Evolutionary conservation across 257 asterid species (phyloP), one percentile per base, ranked within the genome.

Genomic region (Plantago elongata): DNA sequence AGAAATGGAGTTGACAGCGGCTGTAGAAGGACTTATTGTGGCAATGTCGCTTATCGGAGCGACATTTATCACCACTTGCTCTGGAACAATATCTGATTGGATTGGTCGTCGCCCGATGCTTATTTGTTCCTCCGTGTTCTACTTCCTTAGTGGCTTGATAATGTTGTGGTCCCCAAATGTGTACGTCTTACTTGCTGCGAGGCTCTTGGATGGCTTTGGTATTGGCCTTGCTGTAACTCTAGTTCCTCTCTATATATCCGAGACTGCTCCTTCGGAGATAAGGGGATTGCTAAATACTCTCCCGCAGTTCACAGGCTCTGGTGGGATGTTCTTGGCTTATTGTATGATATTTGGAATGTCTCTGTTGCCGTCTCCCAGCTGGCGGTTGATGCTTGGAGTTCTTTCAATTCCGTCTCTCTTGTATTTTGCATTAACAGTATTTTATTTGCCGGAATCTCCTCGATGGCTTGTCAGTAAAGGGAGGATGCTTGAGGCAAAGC

Each of bases 391-490:
- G 94, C 83, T 87, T 1, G 96, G 96, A 61, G 84, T 87, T 74
- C 89, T 87, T 68, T 87, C 83, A 3, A 51, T 84, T 66, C 96
- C 96, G n/a, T 85, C 96, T 52, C 72, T 83, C 48, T 58, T 83
- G 9, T 87, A 75, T 65, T 87, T 87, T 67, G 77, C 59, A 5
- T 70, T 87, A 51, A 73, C 68, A 2, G 84, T 87, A 1, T 57
- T 87, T 60, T 87, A 71, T 74, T 74, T 87, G 58, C 96, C 96
- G 11, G 96, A 87, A 68, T 84, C 96, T 74, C 94, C 96, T 66
- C 81, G 94, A 18, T 87, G 96, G 96, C 84, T 87, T 3, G 96
- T 87, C 5, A 87, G 94, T 62, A 81, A 87, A 83, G 96, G 96
- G 66, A 82, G 65, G 67, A 87, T 87, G 94, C 61, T 58, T 0